Conservation (phyloP, 441 rosid genomes). For the Erysimum pusillum region DNA sequence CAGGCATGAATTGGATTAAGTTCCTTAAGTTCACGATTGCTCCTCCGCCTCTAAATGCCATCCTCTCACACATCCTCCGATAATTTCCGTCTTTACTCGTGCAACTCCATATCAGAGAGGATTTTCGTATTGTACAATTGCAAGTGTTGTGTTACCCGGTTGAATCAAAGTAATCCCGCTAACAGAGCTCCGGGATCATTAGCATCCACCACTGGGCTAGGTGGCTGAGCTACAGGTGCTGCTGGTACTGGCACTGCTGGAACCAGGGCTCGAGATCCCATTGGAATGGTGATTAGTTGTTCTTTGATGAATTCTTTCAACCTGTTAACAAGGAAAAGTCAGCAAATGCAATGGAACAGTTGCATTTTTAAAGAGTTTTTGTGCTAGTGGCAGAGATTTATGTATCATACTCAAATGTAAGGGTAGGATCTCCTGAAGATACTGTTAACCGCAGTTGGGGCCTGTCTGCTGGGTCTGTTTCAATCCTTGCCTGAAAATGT, state of each 20-base stretch:
- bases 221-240: constrained; percentile 31
- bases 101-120: neutral
- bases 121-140: constrained; percentile 6
- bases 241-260: constrained; percentile 15
- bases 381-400: constrained; percentile 20
- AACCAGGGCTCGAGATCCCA: constrained; percentile 39
- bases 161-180: constrained; percentile 37
- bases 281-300: constrained; percentile 32
- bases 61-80: neutral
- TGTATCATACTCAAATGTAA: constrained; percentile 80
- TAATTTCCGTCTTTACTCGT: too few species aligned
- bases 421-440: constrained; percentile 86
- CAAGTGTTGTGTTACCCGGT: constrained; percentile 1
- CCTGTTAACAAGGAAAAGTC: constrained; percentile 56
- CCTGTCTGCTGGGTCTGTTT: constrained; percentile 98
- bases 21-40: too few species aligned
- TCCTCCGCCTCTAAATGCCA: too few species aligned
- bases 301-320: constrained; percentile 60
- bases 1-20: too few species aligned
- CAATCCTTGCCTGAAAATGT: constrained; percentile 76
- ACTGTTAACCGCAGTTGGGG: constrained; percentile 97
- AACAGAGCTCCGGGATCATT: constrained; percentile 41
- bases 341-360: neutral
- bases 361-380: neutral
- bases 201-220: constrained; percentile 33